Evolutionary conservation across 768 basidiomycete genomes (phyloP).

Genomic region (Leccinellum luteum): DNA sequence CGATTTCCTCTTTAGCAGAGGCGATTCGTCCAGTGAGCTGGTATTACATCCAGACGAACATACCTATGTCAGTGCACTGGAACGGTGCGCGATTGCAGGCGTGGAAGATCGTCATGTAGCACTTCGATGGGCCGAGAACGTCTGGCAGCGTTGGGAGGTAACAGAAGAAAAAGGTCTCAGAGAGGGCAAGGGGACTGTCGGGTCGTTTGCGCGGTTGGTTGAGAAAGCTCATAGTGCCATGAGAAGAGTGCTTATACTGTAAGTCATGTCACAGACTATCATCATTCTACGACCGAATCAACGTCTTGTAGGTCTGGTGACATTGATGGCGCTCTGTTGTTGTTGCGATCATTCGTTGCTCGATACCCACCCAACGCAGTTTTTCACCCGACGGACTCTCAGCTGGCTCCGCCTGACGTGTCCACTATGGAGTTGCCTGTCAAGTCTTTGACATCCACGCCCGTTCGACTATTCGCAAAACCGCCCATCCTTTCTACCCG

Average conservation of each 20-base stretch:
- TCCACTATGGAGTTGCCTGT: neutral
- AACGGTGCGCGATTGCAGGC: conserved; percentile 51
- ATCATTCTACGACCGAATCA: neutral
- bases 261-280: conserved; percentile 27
- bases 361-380: conserved; percentile 62
- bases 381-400: conserved; percentile 30
- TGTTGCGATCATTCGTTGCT: conserved; percentile 58
- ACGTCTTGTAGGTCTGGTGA: conserved; percentile 42
- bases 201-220: conserved; percentile 44
- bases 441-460: conserved; percentile 3
- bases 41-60: conserved; percentile 48
- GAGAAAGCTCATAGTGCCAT: conserved; percentile 69
- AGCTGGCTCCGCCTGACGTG: neutral
- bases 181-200: conserved; percentile 19
- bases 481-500: conserved; percentile 56
- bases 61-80: conserved; percentile 64
- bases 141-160: conserved; percentile 66
- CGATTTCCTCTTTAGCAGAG: conserved; percentile 44
- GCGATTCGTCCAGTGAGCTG: conserved; percentile 1
- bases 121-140: conserved; percentile 49
- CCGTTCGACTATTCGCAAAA: conserved; percentile 34
- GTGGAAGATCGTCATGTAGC: conserved; percentile 48
- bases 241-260: conserved; percentile 66
- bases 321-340: conserved; percentile 50
- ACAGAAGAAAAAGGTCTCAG: conserved; percentile 41